Base-by-base conservation (phyloP, 2,329 filamentous ascomycete species). In the Neocucurbitaria cava region DNA sequence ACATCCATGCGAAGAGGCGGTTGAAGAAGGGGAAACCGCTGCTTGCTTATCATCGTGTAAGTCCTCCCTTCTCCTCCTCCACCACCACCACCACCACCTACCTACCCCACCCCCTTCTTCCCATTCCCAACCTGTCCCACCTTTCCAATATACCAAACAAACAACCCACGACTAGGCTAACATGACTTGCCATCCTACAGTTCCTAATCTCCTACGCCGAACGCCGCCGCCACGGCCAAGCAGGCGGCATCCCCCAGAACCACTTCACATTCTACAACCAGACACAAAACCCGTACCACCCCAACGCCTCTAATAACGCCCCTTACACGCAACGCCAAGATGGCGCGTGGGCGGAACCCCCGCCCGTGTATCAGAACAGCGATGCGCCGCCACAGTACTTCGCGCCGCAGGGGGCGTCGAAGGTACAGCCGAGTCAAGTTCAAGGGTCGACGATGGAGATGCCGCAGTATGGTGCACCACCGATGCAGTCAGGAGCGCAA, bases 1-100 rank as follows among this genome's bases (percentile, higher is more conserved):
- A 89, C 73, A 76, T 85, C 42, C 91, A 94, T 75, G 91, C 90
- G 41, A 85, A 85, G 71, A 77, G 77, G 41, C 82, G 91, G 42
- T 80, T 93, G 60, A 81, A 79, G 56, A 88, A 87, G 72, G 89
- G 89, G 1, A 78, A 87, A 33, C 79, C 81, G 17, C 88, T 90
- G 15, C 76, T 92, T 31, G 76, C 75, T 58, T 94, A 94, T 70
- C 90, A 95, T 75, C 80, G 87, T 50, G 74, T 77, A 70, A 20
- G 71, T 64, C 18, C 20, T n/a, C 30, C n/a, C n/a, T n/a, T n/a
- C n/a, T n/a, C n/a, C n/a, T n/a, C n/a, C n/a, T n/a, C n/a, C n/a
- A n/a, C n/a, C n/a, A n/a, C n/a, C n/a, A n/a, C n/a, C n/a, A n/a
- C n/a, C n/a, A n/a, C n/a, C n/a, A n/a, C n/a, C n/a, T n/a, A n/a